Conservation (phyloP, 768 basidiomycete genomes). For the Hysterangium stoloniferum region DNA sequence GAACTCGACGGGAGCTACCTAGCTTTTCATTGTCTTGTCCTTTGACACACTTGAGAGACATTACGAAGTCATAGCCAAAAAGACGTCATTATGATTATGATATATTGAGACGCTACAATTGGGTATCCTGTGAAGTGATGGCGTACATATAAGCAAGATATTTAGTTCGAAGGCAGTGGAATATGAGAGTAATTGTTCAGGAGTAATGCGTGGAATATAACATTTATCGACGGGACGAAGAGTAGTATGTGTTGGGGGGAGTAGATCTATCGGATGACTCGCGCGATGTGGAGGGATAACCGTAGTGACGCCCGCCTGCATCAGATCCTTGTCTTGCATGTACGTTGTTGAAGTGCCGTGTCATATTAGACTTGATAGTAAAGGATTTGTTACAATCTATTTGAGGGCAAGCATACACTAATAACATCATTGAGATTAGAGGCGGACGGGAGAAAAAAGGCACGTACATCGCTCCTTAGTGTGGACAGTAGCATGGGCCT, state of each 20-base stretch:
- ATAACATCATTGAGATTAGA: background rate
- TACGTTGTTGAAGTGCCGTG: background rate
- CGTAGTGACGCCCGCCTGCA: background rate
- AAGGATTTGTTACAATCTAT: slow-evolving; percentile 4
- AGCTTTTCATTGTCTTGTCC: too few relatives aligned
- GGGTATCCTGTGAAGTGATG: too few relatives aligned
- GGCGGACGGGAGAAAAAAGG: background rate
- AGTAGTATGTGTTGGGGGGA: background rate
- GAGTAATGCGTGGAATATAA: too few relatives aligned
- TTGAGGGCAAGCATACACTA: background rate
- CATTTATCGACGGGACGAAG: slow-evolving; percentile 1
- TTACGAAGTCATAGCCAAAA: too few relatives aligned
- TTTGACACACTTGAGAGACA: too few relatives aligned
- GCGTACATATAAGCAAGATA: too few relatives aligned
- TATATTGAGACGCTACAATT: too few relatives aligned
- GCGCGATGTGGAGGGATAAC: background rate
- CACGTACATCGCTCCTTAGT: background rate
- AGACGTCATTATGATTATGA: too few relatives aligned
- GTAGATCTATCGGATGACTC: background rate
- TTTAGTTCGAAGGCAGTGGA: too few relatives aligned
- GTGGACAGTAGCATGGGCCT: too few relatives aligned
- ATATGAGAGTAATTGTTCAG: too few relatives aligned
- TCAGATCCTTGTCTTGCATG: background rate
- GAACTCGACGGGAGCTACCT: too few relatives aligned
- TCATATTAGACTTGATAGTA: slow-evolving; percentile 7